These are phyloP conservation scores for Claviceps sp. DNA, from an alignment of 2,329 filamentous ascomycete species.

Conservation along the genomic window DNA sequence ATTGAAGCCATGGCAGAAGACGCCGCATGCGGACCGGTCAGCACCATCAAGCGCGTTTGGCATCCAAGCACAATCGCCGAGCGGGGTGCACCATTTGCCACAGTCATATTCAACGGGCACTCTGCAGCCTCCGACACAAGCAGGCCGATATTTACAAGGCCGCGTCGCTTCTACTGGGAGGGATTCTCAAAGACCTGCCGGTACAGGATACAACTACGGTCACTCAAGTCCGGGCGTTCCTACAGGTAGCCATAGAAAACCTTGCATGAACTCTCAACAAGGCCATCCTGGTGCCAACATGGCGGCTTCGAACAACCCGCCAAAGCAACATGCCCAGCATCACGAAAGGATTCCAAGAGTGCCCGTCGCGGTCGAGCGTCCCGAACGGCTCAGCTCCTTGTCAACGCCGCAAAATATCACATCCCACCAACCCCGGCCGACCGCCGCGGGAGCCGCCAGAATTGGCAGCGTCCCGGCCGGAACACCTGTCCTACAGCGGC, in stretches of 20 bases:
- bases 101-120: slow-evolving; percentile 32
- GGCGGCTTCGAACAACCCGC: slow-evolving; percentile 18
- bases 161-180: slow-evolving; percentile 31
- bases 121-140: slow-evolving; percentile 25
- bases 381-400: slow-evolving; percentile 21
- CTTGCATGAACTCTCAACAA: slow-evolving; percentile 14
- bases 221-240: slow-evolving; percentile 24
- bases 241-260: slow-evolving; percentile 8
- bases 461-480: slow-evolving; percentile 25
- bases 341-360: slow-evolving; percentile 19
- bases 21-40: slow-evolving; percentile 34
- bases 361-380: slow-evolving; percentile 17
- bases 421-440: slow-evolving; percentile 8
- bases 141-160: slow-evolving; percentile 19
- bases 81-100: slow-evolving; percentile 22
- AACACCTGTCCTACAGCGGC: slow-evolving; percentile 10
- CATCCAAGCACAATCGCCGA: slow-evolving; percentile 30
- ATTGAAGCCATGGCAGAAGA: slow-evolving; percentile 31
- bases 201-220: slow-evolving; percentile 16
- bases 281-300: slow-evolving; percentile 16
- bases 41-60: slow-evolving; percentile 39
- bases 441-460: slow-evolving; percentile 13
- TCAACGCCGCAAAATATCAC: slow-evolving; percentile 12
- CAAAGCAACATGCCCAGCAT: slow-evolving; percentile 13
- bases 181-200: slow-evolving; percentile 25